A percentile compares a stretch with the other conserved stretches of the same genome.
Evolutionary conservation across 2,329 filamentous ascomycete genomes (phyloP).

Genomic region (Penicillium sp.): DNA sequence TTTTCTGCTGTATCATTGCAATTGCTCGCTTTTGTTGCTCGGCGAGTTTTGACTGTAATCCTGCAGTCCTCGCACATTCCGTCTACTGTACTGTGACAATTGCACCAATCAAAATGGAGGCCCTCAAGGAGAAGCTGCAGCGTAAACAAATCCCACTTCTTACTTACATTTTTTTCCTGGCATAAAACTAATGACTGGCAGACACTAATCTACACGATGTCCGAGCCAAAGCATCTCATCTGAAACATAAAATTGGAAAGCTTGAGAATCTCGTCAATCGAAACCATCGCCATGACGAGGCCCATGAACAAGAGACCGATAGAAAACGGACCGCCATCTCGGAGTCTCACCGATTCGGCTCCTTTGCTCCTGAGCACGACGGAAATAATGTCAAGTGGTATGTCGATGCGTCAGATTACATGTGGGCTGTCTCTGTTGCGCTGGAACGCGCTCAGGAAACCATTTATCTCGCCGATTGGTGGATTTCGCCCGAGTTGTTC

Average conservation of each 20-base stretch:
- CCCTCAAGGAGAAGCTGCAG: conserved; percentile 11
- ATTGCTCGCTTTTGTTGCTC: background rate
- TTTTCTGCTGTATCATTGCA: background rate
- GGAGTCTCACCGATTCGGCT: conserved; percentile 77
- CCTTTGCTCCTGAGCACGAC: conserved; percentile 81
- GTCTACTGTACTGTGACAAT: no score
- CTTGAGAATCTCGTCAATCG: conserved; percentile 69
- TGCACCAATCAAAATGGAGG: conserved; percentile 10
- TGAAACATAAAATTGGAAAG: conserved; percentile 62
- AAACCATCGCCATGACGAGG: conserved; percentile 84
- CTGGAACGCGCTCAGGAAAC: conserved; percentile 80
- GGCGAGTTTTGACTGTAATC: background rate
- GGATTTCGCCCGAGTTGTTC: conserved; percentile 52
- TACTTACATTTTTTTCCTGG: background rate
- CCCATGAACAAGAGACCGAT: conserved; percentile 80
- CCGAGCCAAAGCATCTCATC: conserved; percentile 26
- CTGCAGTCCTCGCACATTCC: background rate
- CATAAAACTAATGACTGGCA: background rate
- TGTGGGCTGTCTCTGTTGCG: conserved; percentile 75
- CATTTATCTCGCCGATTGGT: conserved; percentile 67
- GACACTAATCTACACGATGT: conserved; percentile 10
- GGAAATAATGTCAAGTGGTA: conserved; percentile 95
- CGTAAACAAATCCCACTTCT: background rate
- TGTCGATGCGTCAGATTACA: conserved; percentile 91
- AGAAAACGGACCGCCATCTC: conserved; percentile 61